These are phyloP conservation scores for Daldinia eschscholtzii DNA, from an alignment of 2,329 filamentous ascomycete species.

Conservation along the genomic window DNA sequence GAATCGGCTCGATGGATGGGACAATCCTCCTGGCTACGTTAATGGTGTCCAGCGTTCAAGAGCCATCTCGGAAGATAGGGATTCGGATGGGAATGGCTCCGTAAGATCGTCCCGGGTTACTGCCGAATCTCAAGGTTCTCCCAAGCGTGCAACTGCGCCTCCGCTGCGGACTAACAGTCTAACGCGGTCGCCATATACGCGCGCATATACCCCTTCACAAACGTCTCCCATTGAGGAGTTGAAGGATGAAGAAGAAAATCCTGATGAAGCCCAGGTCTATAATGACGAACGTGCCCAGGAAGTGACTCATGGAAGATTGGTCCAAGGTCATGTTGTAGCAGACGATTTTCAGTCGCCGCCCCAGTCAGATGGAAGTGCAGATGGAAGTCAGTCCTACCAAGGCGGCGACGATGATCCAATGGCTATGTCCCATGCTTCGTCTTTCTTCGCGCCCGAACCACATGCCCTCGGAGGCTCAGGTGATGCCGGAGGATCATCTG, in stretches of 20 bases:
- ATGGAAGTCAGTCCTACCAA: slow-evolving; percentile 66
- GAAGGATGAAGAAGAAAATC: slow-evolving; percentile 56
- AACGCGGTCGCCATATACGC: slow-evolving; percentile 49
- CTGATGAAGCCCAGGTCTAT: slow-evolving; percentile 63
- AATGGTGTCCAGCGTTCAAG: slow-evolving; percentile 48
- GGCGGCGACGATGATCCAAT: slow-evolving; percentile 80
- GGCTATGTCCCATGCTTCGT: slow-evolving; percentile 82
- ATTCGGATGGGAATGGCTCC: slow-evolving; percentile 49
- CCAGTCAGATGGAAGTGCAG: slow-evolving; percentile 64
- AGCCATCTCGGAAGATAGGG: slow-evolving; percentile 44
- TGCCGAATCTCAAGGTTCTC: slow-evolving; percentile 61
- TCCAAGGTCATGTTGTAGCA: slow-evolving; percentile 95
- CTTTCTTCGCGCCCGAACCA: slow-evolving; percentile 77
- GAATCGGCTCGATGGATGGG: slow-evolving; percentile 71
- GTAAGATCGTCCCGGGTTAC: slow-evolving; percentile 47
- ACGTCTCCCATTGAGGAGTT: slow-evolving; percentile 55
- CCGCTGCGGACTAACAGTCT: slow-evolving; percentile 49
- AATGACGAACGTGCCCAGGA: slow-evolving; percentile 87
- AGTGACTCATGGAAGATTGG: slow-evolving; percentile 89
- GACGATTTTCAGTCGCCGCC: slow-evolving; percentile 87
- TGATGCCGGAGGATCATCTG: slow-evolving; percentile 84
- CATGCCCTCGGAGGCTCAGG: slow-evolving; percentile 85
- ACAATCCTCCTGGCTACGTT: slow-evolving; percentile 45
- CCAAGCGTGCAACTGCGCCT: slow-evolving; percentile 54
- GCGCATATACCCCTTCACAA: slow-evolving; percentile 53